These are phyloP conservation scores for Phialocephala sp. DNA, from an alignment of 2,329 filamentous ascomycete species.

Conservation along the genomic window DNA sequence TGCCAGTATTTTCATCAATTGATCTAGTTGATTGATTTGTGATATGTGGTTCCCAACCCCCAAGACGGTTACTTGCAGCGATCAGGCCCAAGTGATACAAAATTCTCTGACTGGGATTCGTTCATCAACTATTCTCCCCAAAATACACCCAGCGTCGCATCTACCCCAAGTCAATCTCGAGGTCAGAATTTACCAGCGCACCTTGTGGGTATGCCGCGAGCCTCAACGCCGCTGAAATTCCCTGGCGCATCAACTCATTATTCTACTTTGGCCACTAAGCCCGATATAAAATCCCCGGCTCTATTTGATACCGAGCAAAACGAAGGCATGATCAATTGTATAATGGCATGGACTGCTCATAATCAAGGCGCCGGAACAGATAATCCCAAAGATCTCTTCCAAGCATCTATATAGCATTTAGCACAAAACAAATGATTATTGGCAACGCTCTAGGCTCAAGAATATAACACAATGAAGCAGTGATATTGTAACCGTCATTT, in stretches of 20 bases:
- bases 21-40: too few relatives aligned
- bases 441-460: not conserved
- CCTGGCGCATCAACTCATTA: too few relatives aligned
- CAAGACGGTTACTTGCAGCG: conserved; percentile 7
- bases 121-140: conserved; percentile 8
- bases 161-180: conserved; percentile 14
- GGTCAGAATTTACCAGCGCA: conserved; percentile 12
- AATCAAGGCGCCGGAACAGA: conserved; percentile 12
- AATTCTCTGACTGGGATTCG: conserved; percentile 5
- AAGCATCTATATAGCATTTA: not conserved
- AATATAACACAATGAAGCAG: too few relatives aligned
- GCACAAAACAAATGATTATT: too few relatives aligned
- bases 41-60: too few relatives aligned
- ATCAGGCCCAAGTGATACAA: conserved; percentile 10
- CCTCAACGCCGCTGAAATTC: too few relatives aligned
- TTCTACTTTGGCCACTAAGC: conserved; percentile 7
- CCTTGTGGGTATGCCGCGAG: conserved; percentile 11
- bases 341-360: conserved; percentile 11
- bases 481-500: not conserved
- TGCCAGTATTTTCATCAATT: too few relatives aligned
- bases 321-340: conserved; percentile 4
- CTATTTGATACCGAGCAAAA: conserved; percentile 8
- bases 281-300: conserved; percentile 8
- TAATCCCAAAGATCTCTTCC: conserved; percentile 13
- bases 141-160: conserved; percentile 9